Base-by-base conservation (phyloP, 768 basidiomycete genomes). In the Mycena amicta region DNA sequence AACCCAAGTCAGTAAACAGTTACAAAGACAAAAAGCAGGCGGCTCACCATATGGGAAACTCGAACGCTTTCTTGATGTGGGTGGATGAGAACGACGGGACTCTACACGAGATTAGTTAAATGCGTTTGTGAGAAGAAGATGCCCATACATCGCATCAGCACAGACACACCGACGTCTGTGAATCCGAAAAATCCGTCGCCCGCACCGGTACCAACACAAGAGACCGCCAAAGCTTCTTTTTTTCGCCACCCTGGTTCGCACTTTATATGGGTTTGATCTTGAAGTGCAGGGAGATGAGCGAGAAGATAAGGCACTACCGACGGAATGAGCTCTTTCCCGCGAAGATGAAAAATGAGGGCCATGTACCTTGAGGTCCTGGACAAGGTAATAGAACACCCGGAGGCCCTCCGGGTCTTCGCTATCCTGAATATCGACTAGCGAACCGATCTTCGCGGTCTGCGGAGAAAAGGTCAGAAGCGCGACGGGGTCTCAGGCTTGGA, bases 321-420 rank as follows among this genome's bases (percentile, higher is more conserved):
- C 13, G 47, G n/a, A 62, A 52, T 28, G 2, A 47, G 13, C 50
- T 28, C 59, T 40, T 1, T 33, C 41, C 13, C 39, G 28, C n/a
- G 2, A 30, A 29, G 37, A 30, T 13, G 45, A 20, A 50, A 6
- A 41, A 2, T 11, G 39, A 27, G 18, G 18, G n/a, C n/a, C n/a
- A n/a, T n/a, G n/a, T n/a, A 90, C 96, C 83, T 93, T 97, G 68
- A 99, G 78, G 74, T 99, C 97, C 74, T 99, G 97, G 4, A 99
- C 93, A 26, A 99, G 84, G 72, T 98, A 99, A 75, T 99, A 99
- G 74, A 98, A 98, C 53, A 98, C 95, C 13, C 96, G 87, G 33
- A 99, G 83, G 1, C 97, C 97, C 68, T 99, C 97, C 0, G 97
- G 95, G 68, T 99, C 97, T 69, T 96, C 91, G 53, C 92, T 95